Conservation (phyloP, 2,329 filamentous ascomycete genomes). For the Endothia cerciana region DNA sequence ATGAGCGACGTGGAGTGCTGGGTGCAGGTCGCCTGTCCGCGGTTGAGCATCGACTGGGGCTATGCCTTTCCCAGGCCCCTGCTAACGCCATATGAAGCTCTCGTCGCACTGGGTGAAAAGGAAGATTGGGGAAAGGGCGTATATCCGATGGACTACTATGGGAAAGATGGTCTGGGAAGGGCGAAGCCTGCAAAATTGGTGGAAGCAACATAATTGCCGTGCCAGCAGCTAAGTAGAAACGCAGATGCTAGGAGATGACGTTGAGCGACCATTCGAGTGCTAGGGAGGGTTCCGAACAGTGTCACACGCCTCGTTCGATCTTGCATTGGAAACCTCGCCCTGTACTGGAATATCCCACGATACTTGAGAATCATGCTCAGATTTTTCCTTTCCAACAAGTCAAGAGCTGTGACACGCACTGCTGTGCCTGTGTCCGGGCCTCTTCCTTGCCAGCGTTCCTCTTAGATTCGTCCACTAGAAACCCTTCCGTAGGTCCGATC, state of each 20-base stretch:
- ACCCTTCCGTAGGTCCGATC: background rate
- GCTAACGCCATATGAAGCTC: slow-evolving; percentile 91
- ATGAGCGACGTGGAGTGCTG: slow-evolving; percentile 96
- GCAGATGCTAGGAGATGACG: background rate
- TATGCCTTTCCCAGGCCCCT: slow-evolving; percentile 91
- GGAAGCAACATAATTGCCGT: slow-evolving; percentile 19
- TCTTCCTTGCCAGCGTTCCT: background rate
- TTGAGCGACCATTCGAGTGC: no score
- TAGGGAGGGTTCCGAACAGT: no score
- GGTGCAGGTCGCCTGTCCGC: slow-evolving; percentile 97
- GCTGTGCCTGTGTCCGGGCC: background rate
- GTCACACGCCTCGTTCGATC: background rate
- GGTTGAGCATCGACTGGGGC: slow-evolving; percentile 97
- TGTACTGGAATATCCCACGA: no score
- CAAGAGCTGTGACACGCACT: background rate
- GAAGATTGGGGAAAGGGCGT: slow-evolving; percentile 76
- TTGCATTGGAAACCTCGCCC: background rate
- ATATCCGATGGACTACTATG: slow-evolving; percentile 99
- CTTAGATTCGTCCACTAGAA: background rate
- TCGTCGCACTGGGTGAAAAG: slow-evolving; percentile 81
- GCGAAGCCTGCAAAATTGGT: slow-evolving; percentile 55
- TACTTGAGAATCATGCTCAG: background rate
- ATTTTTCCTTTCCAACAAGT: background rate
- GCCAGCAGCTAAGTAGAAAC: background rate
- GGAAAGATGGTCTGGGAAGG: slow-evolving; percentile 84